Conservation (phyloP, 306 rosid genomes). For the Cyamopsis tetragonoloba region DNA sequence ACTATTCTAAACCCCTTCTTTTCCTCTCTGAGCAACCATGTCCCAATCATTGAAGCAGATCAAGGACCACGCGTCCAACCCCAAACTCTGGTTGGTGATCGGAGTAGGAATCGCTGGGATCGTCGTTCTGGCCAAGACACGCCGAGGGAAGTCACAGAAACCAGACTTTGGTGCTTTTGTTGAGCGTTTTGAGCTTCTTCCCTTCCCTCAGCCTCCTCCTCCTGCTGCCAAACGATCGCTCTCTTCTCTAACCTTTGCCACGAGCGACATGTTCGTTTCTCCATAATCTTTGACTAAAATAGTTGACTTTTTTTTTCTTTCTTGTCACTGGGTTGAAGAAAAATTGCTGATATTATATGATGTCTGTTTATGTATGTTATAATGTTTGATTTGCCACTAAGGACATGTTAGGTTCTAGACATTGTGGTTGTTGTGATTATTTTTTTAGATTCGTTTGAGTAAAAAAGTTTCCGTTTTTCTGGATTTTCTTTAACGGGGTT, state of each 20-base stretch:
- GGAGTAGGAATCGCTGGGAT: constrained; percentile 68
- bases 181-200: constrained; percentile 58
- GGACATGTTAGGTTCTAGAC: constrained; percentile 35
- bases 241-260: constrained; percentile 52
- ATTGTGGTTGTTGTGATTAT: neutral
- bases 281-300: neutral
- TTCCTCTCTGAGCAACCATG: constrained; percentile 35
- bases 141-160: constrained; percentile 20
- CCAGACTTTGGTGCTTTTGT: constrained; percentile 61
- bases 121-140: constrained; percentile 49
- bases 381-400: constrained; percentile 40
- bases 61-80: constrained; percentile 52
- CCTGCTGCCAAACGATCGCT: constrained; percentile 56
- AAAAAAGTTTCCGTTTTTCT: neutral
- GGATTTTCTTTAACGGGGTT: neutral
- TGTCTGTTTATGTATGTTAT: constrained; percentile 2
- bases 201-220: constrained; percentile 68
- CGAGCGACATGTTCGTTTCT: constrained; percentile 60
- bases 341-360: neutral
- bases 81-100: constrained; percentile 62
- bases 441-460: neutral
- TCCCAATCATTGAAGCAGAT: constrained; percentile 43
- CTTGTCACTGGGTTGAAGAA: neutral
- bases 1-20: neutral
- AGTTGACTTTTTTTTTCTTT: neutral